These are phyloP conservation scores for Haematococcus sp. DNA, from an alignment of 139 green algal species.

Conservation along the genomic window DNA sequence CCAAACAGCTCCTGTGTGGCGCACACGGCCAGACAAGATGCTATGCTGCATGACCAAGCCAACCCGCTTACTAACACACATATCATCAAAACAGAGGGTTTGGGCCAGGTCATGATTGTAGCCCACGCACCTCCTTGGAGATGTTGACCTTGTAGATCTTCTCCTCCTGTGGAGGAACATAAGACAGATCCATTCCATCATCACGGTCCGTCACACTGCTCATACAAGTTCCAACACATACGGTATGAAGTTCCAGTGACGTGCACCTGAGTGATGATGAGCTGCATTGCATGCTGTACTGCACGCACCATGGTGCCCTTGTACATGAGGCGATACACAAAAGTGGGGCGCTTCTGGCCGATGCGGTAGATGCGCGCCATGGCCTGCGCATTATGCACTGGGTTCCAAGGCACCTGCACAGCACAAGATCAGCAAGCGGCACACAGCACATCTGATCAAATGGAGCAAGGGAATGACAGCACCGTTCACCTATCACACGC, in stretches of 20 bases:
- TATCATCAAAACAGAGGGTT: too few relatives aligned
- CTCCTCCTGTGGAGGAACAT: conserved; percentile 14
- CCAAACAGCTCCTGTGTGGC: too few relatives aligned
- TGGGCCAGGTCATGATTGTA: too few relatives aligned
- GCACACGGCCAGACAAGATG: too few relatives aligned
- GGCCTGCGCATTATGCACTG: conserved; percentile 56
- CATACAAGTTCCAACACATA: neutral
- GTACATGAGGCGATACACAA: conserved; percentile 58
- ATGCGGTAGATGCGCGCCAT: conserved; percentile 55
- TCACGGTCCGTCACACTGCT: too few relatives aligned
- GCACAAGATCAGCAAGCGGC: too few relatives aligned
- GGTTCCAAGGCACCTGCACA: conserved; percentile 48
- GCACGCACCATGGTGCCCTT: conserved; percentile 26
- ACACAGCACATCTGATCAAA: too few relatives aligned
- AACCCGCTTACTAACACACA: too few relatives aligned
- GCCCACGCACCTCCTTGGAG: conserved; percentile 24
- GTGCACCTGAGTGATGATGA: neutral
- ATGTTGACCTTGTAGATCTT: conserved; percentile 23
- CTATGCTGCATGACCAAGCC: too few relatives aligned
- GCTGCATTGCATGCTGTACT: neutral
- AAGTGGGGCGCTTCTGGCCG: conserved; percentile 42
- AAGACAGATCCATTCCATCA: neutral
- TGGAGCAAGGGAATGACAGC: too few relatives aligned
- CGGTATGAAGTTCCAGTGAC: neutral
- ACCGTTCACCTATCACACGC: too few relatives aligned